Evolutionary conservation across 129 eudicot genomes (phyloP), one percentile per base, ranked within the genome.

Genomic region (Saposhnikovia divaricata): DNA sequence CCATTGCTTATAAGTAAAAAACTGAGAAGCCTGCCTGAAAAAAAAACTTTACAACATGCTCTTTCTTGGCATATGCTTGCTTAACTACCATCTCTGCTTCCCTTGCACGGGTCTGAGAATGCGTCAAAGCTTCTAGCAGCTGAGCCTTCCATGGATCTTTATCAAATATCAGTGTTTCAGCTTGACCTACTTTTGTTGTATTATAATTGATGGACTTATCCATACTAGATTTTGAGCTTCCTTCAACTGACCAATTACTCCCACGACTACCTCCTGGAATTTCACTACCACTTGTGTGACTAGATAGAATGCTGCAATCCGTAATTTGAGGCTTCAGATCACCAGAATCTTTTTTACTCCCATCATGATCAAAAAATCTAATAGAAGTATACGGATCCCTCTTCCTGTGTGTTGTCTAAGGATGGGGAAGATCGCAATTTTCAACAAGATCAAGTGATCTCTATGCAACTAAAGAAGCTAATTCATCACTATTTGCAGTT

Each of bases 31-130:
- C 78, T 94, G 98, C 81, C 82, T 88, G 75, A n/a, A 91, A 87
- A 28, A 94, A 83, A 63, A 94, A 96, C 86, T 86, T 90, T 61
- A 91, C 86, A 43, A 94, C 77, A 37, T 94, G 96, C 80, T 94
- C 96, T 69, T 90, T 91, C 81, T 94, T 96, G 11, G 84, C 85
- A 57, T 76, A 86, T 19, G 96, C 98, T 85, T 86, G 89, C 80
- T 94, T 86, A 74, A 91, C 97, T 72, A 89, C 98, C 11, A 85
- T 84, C 84, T 94, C 98, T 28, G 98, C 98, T 88, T 91, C 97
- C 76, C 98, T 85, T 50, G 98, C 98, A 47, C 97, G 93, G 28
- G 98, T 91, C 84, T 94, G 98, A 71, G 98, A 94, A 81, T 91
- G 98, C 31, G 89, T 84, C 13, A 94, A 89, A 9, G 98, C 98